Base-by-base conservation (phyloP, 495 filamentous ascomycete species). In the Cudoniella acicularis region DNA sequence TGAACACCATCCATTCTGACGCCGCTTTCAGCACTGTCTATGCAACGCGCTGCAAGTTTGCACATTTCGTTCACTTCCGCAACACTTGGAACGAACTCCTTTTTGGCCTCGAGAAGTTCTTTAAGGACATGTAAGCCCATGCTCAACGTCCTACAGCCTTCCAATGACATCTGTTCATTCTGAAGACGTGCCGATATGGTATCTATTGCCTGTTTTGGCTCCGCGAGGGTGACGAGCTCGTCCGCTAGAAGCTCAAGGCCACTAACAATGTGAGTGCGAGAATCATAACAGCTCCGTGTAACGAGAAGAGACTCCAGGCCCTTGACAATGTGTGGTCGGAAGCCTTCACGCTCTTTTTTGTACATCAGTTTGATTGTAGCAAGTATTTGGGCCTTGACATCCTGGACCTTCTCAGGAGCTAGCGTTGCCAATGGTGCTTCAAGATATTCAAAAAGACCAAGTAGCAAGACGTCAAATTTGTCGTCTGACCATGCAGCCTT, bases 341-440 rank as follows among this genome's bases (percentile, higher is more conserved):
- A 89, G 45, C 79, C 77, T 18, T 81, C 76, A 17, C 80, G 79
- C 59, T 87, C 84, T 61, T 87, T 80, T 52, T 80, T 79, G 45
- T 94, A 80, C 63, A 96, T 80, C 20, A 89, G 78, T 55, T 90
- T 88, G 61, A 96, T 83, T 1, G 91, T 92, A 1, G 87, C 79
- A 18, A 96, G 75, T 6, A 89, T 86, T 69, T 96, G 92, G 6
- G 89, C 87, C 70, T 92, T 92, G 55, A 93, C 80, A 54, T 95
- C 91, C 53, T 83, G 79, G 0, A 79, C 75, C 67, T 87, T 88
- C 49, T 75, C 77, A 2, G 81, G 62, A 25, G 78, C 54, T 41
- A 80, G 53, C 57, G 75, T 66, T 49, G 69, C 56, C 46, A 77
- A 64, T 24, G 81, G 70, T 2, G 76, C 75, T 72, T 90, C 85